Evolutionary conservation across 2,329 filamentous ascomycete species (phyloP).

Genomic region (Microsporum canis): DNA sequence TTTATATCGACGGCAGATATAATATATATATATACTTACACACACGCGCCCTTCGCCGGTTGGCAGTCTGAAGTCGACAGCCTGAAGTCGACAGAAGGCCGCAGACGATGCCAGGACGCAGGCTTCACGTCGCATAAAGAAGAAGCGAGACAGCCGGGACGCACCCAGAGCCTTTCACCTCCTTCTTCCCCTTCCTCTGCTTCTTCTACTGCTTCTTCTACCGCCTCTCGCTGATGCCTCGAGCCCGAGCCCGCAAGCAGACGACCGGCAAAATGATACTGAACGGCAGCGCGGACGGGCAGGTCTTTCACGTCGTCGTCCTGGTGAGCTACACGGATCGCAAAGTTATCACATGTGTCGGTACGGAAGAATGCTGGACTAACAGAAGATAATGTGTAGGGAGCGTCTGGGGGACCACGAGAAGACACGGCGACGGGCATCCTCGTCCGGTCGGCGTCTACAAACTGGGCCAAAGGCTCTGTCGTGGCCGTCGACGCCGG

Average conservation of each 20-base stretch:
- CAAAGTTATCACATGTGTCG: background rate
- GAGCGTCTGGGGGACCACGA: constrained; percentile 75
- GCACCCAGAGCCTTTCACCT: background rate
- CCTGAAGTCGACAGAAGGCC: too few species aligned
- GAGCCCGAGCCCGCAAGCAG: background rate
- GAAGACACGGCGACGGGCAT: constrained; percentile 87
- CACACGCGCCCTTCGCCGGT: too few species aligned
- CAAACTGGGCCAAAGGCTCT: constrained; percentile 71
- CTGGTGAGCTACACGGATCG: background rate
- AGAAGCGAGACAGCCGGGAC: background rate
- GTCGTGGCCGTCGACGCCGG: constrained; percentile 89
- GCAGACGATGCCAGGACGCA: background rate
- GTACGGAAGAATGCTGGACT: too few species aligned
- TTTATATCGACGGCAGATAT: too few species aligned
- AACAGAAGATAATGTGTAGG: constrained; percentile 41
- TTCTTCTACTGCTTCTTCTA: too few species aligned
- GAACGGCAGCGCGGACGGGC: background rate
- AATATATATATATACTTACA: too few species aligned
- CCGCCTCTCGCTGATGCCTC: background rate
- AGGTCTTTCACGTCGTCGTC: constrained; percentile 1
- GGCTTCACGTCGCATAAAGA: background rate
- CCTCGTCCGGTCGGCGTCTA: constrained; percentile 68
- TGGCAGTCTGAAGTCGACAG: too few species aligned
- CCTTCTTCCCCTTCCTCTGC: background rate
- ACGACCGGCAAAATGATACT: background rate